A percentile compares a stretch with the other conserved stretches of the same genome.
phyloP scores from a whole-genome alignment of 2,329 filamentous ascomycete species.

The Diaporthe citri region DNA sequence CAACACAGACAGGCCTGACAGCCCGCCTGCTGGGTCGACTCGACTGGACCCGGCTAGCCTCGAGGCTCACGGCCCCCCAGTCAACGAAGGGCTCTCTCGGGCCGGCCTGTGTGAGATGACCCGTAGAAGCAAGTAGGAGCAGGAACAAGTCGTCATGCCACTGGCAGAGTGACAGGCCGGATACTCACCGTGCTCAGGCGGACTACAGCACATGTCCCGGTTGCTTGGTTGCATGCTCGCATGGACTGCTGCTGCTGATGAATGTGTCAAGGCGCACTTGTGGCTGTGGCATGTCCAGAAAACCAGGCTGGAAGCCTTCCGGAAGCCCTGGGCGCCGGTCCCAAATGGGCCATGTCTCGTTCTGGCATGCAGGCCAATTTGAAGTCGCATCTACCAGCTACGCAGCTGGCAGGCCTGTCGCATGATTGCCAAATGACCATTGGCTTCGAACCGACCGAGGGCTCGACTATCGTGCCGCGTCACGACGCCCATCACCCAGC shows the following conservation, averaged over 20 bases:
- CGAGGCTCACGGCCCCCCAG: slow-evolving; percentile 5
- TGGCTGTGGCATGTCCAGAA: slow-evolving; percentile 10
- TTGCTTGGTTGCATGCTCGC: slow-evolving; percentile 14
- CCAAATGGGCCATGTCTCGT: slow-evolving; percentile 15
- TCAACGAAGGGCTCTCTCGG: slow-evolving; percentile 9
- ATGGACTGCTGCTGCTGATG: slow-evolving; percentile 20
- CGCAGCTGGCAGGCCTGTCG: slow-evolving; percentile 27
- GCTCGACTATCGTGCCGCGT: slow-evolving; percentile 21
- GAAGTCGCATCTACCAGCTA: slow-evolving; percentile 21
- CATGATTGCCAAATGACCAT: slow-evolving; percentile 36
- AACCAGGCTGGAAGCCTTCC: slow-evolving; percentile 16
- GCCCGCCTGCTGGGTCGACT: background rate
- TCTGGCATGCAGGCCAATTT: slow-evolving; percentile 26
- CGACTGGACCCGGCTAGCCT: slow-evolving; percentile 15
- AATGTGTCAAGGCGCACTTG: slow-evolving; percentile 14
- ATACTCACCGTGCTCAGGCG: background rate
- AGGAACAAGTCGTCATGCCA: background rate
- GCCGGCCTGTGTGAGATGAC: slow-evolving; percentile 20
- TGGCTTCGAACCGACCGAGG: slow-evolving; percentile 23
- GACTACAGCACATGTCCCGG: background rate
- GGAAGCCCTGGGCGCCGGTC: slow-evolving; percentile 19
- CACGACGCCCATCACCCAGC: slow-evolving; percentile 1
- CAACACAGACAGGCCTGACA: slow-evolving; percentile 8
- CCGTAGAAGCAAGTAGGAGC: background rate
- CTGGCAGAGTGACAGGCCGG: background rate